Conservation (phyloP, 75 land plant species). For the Cupressus sempervirens region DNA sequence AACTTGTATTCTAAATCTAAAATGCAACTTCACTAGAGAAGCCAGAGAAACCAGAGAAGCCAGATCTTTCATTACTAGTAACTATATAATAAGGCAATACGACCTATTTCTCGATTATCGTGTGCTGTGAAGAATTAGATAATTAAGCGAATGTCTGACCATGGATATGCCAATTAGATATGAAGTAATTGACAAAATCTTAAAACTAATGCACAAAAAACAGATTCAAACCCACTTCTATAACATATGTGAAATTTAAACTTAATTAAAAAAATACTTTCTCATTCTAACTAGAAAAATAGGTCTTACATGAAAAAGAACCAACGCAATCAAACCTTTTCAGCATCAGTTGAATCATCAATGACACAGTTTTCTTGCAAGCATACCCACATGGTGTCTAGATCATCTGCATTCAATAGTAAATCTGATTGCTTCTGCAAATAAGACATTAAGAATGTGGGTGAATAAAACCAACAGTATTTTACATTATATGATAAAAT, state of each 20-base stretch:
- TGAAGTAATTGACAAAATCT: background rate
- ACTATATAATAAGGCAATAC: background rate
- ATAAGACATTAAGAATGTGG: background rate
- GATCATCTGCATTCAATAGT: slow-evolving; percentile 92
- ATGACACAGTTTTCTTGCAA: slow-evolving; percentile 94
- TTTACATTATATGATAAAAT: background rate
- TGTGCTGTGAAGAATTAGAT: background rate
- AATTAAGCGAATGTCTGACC: background rate
- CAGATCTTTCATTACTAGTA: background rate
- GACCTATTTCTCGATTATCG: too few relatives aligned
- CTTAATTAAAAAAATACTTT: background rate
- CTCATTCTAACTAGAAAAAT: background rate
- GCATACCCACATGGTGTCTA: slow-evolving; percentile 98
- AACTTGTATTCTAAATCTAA: background rate
- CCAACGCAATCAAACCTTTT: slow-evolving; percentile 58
- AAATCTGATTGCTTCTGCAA: slow-evolving; percentile 97
- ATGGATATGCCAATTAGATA: background rate
- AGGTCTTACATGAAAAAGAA: background rate
- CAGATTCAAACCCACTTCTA: background rate
- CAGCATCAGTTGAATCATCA: slow-evolving; percentile 91
- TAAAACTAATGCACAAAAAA: background rate
- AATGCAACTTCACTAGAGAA: slow-evolving; percentile 1
- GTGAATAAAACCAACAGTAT: background rate
- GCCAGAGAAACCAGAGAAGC: background rate
- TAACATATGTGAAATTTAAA: background rate